Percentiles rank a stretch among this genome's conserved stretches.
These are phyloP conservation scores for Dictyophora rubrovolvata DNA, from an alignment of 768 basidiomycete genomes.

Conservation along the genomic window DNA sequence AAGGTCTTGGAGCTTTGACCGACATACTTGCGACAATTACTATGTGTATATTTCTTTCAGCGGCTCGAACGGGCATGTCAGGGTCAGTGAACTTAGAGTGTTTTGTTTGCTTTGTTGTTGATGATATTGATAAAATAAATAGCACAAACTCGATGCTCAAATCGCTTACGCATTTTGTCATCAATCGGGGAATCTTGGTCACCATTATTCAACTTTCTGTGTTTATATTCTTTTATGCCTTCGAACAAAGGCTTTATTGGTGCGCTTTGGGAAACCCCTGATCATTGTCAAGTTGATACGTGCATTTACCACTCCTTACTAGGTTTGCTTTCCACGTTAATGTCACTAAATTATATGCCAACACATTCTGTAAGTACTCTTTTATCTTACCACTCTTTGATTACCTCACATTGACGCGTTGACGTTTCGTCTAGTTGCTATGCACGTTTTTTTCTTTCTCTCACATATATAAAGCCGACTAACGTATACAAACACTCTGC, in stretches of 20 bases:
- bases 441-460: not conserved
- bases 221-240: slow-evolving; percentile 31
- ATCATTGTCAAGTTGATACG: not conserved
- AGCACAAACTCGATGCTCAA: slow-evolving; percentile 32
- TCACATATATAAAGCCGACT: not conserved
- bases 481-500: not conserved
- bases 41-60: slow-evolving; percentile 31
- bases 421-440: not conserved
- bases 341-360: slow-evolving; percentile 38
- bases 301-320: not conserved
- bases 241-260: slow-evolving; percentile 29
- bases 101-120: not conserved
- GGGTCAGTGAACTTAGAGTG: slow-evolving; percentile 19
- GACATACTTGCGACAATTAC: slow-evolving; percentile 36
- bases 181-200: slow-evolving; percentile 35
- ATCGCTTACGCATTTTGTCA: slow-evolving; percentile 28
- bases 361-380: slow-evolving; percentile 38
- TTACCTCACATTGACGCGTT: not conserved
- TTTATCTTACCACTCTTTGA: not conserved
- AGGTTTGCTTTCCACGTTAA: slow-evolving; percentile 41
- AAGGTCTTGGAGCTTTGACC: slow-evolving; percentile 33
- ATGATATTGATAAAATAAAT: not conserved
- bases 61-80: slow-evolving; percentile 28
- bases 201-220: slow-evolving; percentile 33
- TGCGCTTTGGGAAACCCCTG: slow-evolving; percentile 12